Evolutionary conservation across 208 protist genomes (phyloP), one percentile per base, ranked within the genome.

Genomic region (Trypanosomatidae sp.): DNA sequence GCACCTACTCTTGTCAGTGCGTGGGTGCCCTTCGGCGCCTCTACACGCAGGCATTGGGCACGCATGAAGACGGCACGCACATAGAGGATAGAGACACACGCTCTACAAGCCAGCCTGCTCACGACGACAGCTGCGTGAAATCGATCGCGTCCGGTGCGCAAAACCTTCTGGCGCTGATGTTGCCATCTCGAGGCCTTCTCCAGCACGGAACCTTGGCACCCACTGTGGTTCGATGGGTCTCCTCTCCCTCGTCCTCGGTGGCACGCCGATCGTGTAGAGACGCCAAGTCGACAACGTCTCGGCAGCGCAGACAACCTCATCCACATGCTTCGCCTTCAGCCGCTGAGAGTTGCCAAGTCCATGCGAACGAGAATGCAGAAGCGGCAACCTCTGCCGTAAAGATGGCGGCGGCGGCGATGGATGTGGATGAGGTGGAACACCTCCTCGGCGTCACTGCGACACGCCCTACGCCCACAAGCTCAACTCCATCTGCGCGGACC

Each of bases 341-440:
- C 12, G 9, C 36, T 7, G 59, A 65, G 19, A 46, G 17, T 3
- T 12, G 9, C 10, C 36, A 65, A 25, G 44, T 15, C 2, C n/a
- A 28, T 55, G 64, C 44, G 19, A 46, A 36, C 33, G 10, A 17
- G 46, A 33, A 44, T 47, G 33, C 22, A 19, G 46, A 36, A 4
- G 39, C 39, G 60, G 15, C 58, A 62, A 25, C 1, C 58, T 36
- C 58, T 62, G 25, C 43, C 9, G 60, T 41, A 41, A 28, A 33
- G 9, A 22, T 44, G 13, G 60, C 64, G 13, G 41, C 43, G 13
- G 73, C 9, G 22, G 65, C 25, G 17, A 53, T 5, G 3, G 72
- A 70, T 0, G 56, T 74, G 47, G 78, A 82, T 55, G 74, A 82
- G 28, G 74, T 77, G 10, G 78, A 79, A 19, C 71, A 66, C 0